A percentile compares a stretch with the other conserved stretches of the same genome.
Evolutionary conservation across 306 rosid species (phyloP).

Genomic region (Medicago arabica): DNA sequence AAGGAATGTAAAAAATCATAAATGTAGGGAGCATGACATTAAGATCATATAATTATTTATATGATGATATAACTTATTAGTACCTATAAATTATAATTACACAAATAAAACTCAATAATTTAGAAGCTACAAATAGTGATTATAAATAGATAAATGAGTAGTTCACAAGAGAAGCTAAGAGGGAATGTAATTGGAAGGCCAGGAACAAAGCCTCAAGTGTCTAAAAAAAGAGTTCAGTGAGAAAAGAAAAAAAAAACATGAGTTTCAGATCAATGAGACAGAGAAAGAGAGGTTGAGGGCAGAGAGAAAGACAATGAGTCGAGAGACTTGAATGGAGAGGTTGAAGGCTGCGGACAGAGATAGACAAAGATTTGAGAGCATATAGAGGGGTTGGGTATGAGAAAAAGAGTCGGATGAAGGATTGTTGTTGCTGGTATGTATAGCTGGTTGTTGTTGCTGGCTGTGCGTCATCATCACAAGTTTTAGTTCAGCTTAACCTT

Average conservation of each 20-base stretch:
- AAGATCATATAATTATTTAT: not conserved
- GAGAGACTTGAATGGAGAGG: not conserved
- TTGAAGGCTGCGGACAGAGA: not conserved
- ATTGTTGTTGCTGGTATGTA: not conserved
- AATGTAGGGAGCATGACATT: too few relatives aligned
- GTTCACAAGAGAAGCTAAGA: not conserved
- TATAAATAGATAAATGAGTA: too few relatives aligned
- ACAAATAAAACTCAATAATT: not conserved
- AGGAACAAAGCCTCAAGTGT: not conserved
- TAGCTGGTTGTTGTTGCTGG: not conserved
- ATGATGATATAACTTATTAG: not conserved
- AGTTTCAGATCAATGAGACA: not conserved
- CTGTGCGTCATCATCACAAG: not conserved
- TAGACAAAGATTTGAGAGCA: not conserved
- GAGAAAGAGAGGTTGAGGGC: not conserved
- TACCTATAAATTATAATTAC: too few relatives aligned
- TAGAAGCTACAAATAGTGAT: too few relatives aligned
- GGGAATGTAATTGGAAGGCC: not conserved
- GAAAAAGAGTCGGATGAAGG: not conserved
- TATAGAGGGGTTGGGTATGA: not conserved
- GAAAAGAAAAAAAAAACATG: too few relatives aligned
- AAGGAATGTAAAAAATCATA: too few relatives aligned
- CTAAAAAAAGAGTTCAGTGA: not conserved
- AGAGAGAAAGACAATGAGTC: too few relatives aligned
- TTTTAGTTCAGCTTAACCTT: not conserved